Base-by-base conservation (phyloP, 202 grass and related monocot genomes). In the Cymbopogon flexuosus region DNA sequence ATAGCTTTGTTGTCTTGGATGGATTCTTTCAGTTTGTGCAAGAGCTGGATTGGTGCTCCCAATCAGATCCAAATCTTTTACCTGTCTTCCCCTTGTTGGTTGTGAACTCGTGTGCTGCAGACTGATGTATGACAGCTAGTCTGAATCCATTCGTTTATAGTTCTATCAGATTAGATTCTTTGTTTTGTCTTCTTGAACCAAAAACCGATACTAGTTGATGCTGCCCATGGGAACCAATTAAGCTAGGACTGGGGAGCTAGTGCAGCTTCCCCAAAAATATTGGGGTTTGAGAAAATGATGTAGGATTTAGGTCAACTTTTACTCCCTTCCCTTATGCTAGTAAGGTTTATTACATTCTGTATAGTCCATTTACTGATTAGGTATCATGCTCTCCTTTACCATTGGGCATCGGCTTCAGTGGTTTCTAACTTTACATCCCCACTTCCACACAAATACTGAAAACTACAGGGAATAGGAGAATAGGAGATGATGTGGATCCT, bases 311-410 rank as follows among this genome's bases (percentile, higher is more conserved):
- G 52, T 18, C 33, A 58, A n/a, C 30, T 10, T 41, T 80, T 7
- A 14, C 21, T 74, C 21, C 5, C 10, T 21, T 75, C 10, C 52
- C n/a, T 54, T 65, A 15, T 51, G 3, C 14, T 57, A 41, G 60
- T 21, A 19, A 56, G 51, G 13, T 66, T 71, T 45, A n/a, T 63
- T 40, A 31, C 59, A 75, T 83, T 75, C 42, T 51, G 16, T 66
- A 29, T 54, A 65, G 33, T 24, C 12, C 30, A 9, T 69, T 13
- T 13, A 63, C 10, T 35, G 43, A 46, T 46, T 46, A 1, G 36
- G 37, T 40, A 40, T 40, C 37, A 40, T 40, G 37, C 37, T 40
- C 37, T 40, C 1, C 37, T 40, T 40, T 9, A 40, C 37, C 8
- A 40, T 40, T 9, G 7, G 37, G 37, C 37, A 37, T 37, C 6